Conservation (phyloP, 139 green algal species). For the Chlorella ohadii region DNA sequence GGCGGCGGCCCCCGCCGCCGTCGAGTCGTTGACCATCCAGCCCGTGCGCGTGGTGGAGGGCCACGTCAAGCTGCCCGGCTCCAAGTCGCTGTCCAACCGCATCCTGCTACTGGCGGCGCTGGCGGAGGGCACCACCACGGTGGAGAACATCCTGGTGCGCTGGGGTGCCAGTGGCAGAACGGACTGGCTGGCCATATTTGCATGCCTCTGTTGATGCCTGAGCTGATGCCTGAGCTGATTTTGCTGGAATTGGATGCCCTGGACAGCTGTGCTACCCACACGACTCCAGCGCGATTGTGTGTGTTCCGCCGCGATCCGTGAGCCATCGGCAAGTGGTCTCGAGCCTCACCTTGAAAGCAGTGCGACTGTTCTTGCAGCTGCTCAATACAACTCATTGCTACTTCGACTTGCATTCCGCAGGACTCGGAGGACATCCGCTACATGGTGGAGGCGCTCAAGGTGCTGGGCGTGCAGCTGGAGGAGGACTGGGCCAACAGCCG, state of each 20-base stretch:
- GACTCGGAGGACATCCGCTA: slow-evolving; percentile 97
- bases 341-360: too few species aligned
- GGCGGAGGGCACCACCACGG: slow-evolving; percentile 82
- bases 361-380: too few species aligned
- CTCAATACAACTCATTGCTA: too few species aligned
- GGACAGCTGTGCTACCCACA: too few species aligned
- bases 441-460: slow-evolving; percentile 92
- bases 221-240: not conserved
- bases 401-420: too few species aligned
- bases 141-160: slow-evolving; percentile 96
- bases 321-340: too few species aligned
- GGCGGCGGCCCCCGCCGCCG: slow-evolving; percentile 17
- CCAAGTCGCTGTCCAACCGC: slow-evolving; percentile 97
- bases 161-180: too few species aligned
- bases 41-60: slow-evolving; percentile 64
- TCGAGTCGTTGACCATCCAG: slow-evolving; percentile 56
- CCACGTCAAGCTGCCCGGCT: slow-evolving; percentile 86
- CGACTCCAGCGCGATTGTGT: too few species aligned
- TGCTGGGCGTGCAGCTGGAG: slow-evolving; percentile 87
- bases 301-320: too few species aligned
- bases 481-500: slow-evolving; percentile 79
- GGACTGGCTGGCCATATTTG: not conserved
- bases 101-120: slow-evolving; percentile 96
- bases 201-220: not conserved
- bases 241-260: too few species aligned